Base-by-base conservation (phyloP, 2,329 filamentous ascomycete genomes). In the Elsinoe fawcettii region DNA sequence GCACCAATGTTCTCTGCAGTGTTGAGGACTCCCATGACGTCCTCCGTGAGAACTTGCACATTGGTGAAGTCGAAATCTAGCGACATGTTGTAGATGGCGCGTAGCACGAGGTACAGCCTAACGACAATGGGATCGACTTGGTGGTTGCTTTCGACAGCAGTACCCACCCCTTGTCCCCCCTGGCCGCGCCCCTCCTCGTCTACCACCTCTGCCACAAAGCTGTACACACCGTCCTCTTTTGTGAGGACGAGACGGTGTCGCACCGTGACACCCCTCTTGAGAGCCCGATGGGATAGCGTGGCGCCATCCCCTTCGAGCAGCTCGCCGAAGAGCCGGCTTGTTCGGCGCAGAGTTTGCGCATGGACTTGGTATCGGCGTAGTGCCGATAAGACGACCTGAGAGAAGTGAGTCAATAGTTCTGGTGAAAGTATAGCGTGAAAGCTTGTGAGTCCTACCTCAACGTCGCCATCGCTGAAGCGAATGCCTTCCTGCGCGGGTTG, bases 1-100 rank as follows among this genome's bases (percentile, higher is more conserved):
- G 75, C 74, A 14, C 71, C 67, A 3, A 80, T 70, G 46, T 74
- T 74, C 58, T 78, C 75, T 1, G 75, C 75, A 11, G 77, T 71
- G 12, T 73, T 66, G 46, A 76, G 66, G 7, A 80, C 66, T 3
- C 68, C 67, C 30, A 73, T 64, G 18, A 72, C 72, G 44, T 73
- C 70, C 1, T 62, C 57, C n/a, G 79, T 67, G 0, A 76, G 67
- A 6, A 65, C 60, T 6, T 62, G 62, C 57, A 80, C 70, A 36
- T 65, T 64, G 3, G 64, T 63, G 59, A 75, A 69, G 55, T 72
- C 70, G 39, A 79, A 67, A 8, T 67, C 59, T 32, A 77, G 65
- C 1, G 70, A 65, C 18, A 66, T 67, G 59, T 73, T 71, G 68
- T 79, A 78, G 62, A 79, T 73, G 18, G 73, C 69, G 34, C 74